Evolutionary conservation across 768 basidiomycete genomes (phyloP), one percentile per base, ranked within the genome.

Genomic region (Tylopilus subfusipes): DNA sequence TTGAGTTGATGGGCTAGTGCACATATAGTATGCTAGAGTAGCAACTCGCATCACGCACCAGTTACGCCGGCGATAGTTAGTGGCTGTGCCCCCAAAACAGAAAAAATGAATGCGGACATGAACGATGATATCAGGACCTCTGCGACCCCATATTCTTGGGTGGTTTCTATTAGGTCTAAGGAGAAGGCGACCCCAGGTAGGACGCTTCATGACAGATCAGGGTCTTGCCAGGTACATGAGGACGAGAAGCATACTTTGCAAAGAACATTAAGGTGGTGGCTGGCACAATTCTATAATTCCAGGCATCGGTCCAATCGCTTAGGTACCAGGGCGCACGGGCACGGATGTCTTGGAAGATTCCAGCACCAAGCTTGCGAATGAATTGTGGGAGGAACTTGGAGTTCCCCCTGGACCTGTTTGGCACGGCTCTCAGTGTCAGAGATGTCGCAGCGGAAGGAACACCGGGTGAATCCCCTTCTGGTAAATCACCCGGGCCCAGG

Each of bases 131-230:
- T 61, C 0, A 96, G 74, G 7, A 93, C 89, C 69, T 97, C 95
- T 2, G 90, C 76, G 14, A 97, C 90, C 3, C 93, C 93, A 71
- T 97, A 96, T 63, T 92, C 81, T 22, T 83, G 78, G 1, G 93
- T 93, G 0, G 92, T 93, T 69, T 95, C 90, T 68, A 95, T 96
- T 14, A 97, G 75, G 66, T 95, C 92, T 49, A 97, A 68, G 21
- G 92, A 93, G 69, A 97, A 97, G 2, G 95, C 93, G 42, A 95
- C 87, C 10, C 89, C 92, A 16, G 93, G 92, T 18, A 94, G 77
- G n/a, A 93, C 84, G 58, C 88, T 89, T 60, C 5, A 48, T 14
- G 30, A 49, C 2, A 18, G 33, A 25, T 51, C 10, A 54, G 33
- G n/a, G n/a, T n/a, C n/a, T n/a, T n/a, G n/a, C n/a, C n/a, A 12